phyloP scores from a whole-genome alignment of 306 rosid species.

The Myrica gale region DNA sequence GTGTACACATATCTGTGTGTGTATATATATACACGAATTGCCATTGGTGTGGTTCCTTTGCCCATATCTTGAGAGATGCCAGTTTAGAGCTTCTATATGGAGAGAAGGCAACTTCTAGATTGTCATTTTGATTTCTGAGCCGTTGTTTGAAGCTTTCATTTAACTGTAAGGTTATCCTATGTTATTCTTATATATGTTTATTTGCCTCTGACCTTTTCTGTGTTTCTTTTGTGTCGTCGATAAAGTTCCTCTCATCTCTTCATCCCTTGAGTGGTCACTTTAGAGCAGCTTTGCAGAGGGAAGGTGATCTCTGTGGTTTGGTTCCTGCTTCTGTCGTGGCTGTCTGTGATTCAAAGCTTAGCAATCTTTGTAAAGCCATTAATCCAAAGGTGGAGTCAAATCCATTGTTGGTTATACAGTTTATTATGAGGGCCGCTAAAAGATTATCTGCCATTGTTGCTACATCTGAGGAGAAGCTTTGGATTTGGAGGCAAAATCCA shows the following conservation, averaged over 20 bases:
- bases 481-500: conserved; percentile 61
- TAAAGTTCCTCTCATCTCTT: conserved; percentile 65
- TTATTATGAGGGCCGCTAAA: conserved; percentile 54
- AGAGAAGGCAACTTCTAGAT: background rate
- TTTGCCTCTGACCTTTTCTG: conserved; percentile 26
- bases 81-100: background rate
- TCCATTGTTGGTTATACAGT: conserved; percentile 53
- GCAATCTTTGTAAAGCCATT: conserved; percentile 59
- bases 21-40: background rate
- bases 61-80: background rate
- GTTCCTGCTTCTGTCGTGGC: conserved; percentile 70
- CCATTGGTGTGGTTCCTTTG: background rate
- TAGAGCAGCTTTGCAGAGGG: conserved; percentile 64
- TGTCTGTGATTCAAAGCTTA: conserved; percentile 52
- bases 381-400: conserved; percentile 74
- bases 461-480: conserved; percentile 53
- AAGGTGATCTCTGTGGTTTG: conserved; percentile 57
- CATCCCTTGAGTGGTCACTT: conserved; percentile 90
- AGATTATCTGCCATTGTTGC: conserved; percentile 47
- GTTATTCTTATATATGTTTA: background rate
- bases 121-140: conserved; percentile 1
- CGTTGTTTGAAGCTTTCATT: background rate
- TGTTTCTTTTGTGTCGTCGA: conserved; percentile 29
- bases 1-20: background rate
- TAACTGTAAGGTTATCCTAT: background rate